These are phyloP conservation scores for Mrakia blollopis DNA, from an alignment of 768 basidiomycete genomes.

Conservation along the genomic window DNA sequence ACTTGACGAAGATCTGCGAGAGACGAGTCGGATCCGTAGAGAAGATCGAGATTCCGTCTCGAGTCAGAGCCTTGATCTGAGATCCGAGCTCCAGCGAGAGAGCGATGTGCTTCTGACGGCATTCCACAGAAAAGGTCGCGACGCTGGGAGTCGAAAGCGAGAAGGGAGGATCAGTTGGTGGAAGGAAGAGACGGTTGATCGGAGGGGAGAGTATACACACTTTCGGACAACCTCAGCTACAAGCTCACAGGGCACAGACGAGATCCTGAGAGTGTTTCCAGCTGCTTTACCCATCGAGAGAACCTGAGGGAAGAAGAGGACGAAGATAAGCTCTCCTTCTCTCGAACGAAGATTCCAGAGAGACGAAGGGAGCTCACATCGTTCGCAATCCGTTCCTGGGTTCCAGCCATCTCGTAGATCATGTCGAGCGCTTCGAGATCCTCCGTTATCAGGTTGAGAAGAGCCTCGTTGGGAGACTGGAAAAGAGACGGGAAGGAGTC, in stretches of 20 bases:
- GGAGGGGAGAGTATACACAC: too few species aligned
- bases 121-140: constrained; percentile 46
- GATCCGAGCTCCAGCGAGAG: constrained; percentile 43
- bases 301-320: not conserved
- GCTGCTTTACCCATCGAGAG: not conserved
- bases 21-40: constrained; percentile 46
- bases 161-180: too few species aligned
- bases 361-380: constrained; percentile 38
- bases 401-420: constrained; percentile 41
- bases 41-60: constrained; percentile 38
- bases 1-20: constrained; percentile 41
- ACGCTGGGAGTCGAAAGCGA: constrained; percentile 20
- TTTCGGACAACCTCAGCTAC: not conserved
- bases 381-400: constrained; percentile 46
- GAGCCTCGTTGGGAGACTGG: not conserved
- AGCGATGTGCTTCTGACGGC: constrained; percentile 43
- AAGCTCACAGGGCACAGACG: constrained; percentile 34
- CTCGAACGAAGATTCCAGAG: not conserved
- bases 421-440: constrained; percentile 43
- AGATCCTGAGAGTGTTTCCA: constrained; percentile 26
- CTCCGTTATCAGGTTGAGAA: constrained; percentile 11
- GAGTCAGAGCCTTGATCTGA: constrained; percentile 34
- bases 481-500: too few species aligned
- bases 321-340: not conserved
- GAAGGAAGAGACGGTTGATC: too few species aligned